Base-by-base conservation (phyloP, 2,329 filamentous ascomycete species). In the Zymoseptoria brevis region DNA sequence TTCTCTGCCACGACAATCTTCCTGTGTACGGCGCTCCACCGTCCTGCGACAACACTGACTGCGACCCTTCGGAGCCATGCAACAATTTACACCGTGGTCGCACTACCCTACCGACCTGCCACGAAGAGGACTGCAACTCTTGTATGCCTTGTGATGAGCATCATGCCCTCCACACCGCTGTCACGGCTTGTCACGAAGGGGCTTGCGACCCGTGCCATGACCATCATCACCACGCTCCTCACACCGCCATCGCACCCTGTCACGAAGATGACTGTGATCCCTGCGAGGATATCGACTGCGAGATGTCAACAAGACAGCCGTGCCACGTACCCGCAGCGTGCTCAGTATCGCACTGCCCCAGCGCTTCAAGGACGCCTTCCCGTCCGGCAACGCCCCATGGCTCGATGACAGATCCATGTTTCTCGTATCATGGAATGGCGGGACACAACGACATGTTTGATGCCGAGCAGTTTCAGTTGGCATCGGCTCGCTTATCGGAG, bases 1-100 rank as follows among this genome's bases (percentile, higher is more conserved):
- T 64, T n/a, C 59, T 62, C 29, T 66, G 64, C 64, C 62, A 61
- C 58, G 61, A 66, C 57, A 57, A 62, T 19, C 62, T 61, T 55
- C 53, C 61, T 22, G 58, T 54, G 50, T 57, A 63, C 53, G 51
- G 61, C 49, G 53, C 53, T 9, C 49, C 60, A 30, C 60, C 61
- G 41, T 60, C 56, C 24, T 64, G 64, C 58, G 55, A 63, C 57
- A 61, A 62, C 48, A 55, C 59, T 19, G 59, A 60, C 24, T 64
- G 62, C 54, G 57, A 62, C 54, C 59, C 64, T 13, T 66, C 30
- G 16, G 30, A 56, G 49, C 35, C 54, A 16, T 49, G 45, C 41
- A 13, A 26, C 35, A 26, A 50, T 24, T 41, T 49, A 19, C 22
- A 26, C 41, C 22, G 29, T n/a, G 35, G 35, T 19, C 51, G 9